A percentile compares a stretch with the other conserved stretches of the same genome.
phyloP scores from a whole-genome alignment of 345 rosid genomes.

The Atalantia buxifolia region DNA sequence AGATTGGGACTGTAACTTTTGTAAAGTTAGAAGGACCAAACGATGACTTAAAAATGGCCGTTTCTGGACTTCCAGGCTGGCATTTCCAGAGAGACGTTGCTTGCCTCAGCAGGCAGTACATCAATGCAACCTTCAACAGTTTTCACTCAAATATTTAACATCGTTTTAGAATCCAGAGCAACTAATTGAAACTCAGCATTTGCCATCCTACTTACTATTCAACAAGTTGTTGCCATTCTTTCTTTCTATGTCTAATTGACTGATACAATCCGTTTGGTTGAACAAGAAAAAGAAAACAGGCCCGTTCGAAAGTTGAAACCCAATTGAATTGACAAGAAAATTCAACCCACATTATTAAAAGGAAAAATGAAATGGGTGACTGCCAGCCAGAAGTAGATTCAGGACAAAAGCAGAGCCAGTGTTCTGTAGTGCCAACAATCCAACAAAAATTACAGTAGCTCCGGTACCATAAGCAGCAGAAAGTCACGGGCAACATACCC shows the following conservation, averaged over 20 bases:
- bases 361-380: neutral
- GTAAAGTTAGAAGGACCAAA: neutral
- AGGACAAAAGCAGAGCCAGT: neutral
- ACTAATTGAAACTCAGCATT: neutral
- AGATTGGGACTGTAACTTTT: neutral
- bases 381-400: neutral
- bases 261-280: neutral
- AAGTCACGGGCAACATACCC: conserved; percentile 28
- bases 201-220: neutral
- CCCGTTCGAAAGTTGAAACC: neutral
- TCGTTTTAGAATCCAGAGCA: neutral
- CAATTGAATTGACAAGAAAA: neutral
- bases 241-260: neutral
- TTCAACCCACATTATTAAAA: neutral
- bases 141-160: neutral
- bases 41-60: conserved; percentile 11
- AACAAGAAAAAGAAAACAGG: neutral
- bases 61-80: conserved; percentile 27
- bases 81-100: conserved; percentile 22
- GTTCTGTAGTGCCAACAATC: neutral
- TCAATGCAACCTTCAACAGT: neutral
- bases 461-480: neutral
- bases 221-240: too few species aligned
- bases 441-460: conserved; percentile 11
- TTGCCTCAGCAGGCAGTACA: neutral